Evolutionary conservation across 108 stramenopile species (phyloP).

Genomic region (Nitzschia sp.): DNA sequence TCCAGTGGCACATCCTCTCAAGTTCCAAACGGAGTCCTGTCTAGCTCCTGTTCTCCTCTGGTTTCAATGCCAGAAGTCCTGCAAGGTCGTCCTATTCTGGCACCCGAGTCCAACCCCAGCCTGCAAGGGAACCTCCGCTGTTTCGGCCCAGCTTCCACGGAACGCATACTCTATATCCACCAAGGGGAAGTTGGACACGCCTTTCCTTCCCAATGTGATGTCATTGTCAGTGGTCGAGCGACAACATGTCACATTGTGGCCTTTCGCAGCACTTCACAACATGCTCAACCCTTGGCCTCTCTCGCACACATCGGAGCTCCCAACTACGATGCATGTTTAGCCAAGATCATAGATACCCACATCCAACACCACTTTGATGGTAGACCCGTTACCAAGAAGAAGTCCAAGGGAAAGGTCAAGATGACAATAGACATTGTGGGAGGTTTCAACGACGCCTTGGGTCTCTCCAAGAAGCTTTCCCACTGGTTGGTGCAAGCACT

Average conservation of each 20-base stretch:
- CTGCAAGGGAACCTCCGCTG: neutral
- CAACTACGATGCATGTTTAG: constrained; percentile 50
- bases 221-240: constrained; percentile 64
- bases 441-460: constrained; percentile 62
- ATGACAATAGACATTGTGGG: constrained; percentile 67
- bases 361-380: constrained; percentile 41
- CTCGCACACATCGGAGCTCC: constrained; percentile 65
- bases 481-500: constrained; percentile 47
- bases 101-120: neutral
- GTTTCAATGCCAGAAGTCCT: neutral
- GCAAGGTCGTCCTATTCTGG: neutral
- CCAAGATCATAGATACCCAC: constrained; percentile 59
- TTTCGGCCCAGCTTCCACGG: neutral
- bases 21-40: too few species aligned
- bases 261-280: constrained; percentile 42
- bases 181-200: constrained; percentile 57
- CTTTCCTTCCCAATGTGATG: constrained; percentile 35
- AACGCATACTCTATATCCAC: constrained; percentile 39
- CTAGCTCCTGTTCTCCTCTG: too few species aligned
- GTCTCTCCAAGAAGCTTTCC: constrained; percentile 47
- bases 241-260: constrained; percentile 84
- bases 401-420: neutral
- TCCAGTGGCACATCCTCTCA: too few species aligned
- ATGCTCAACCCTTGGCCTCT: constrained; percentile 32
- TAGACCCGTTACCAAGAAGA: neutral